phyloP scores from a whole-genome alignment of 805 yeast genomes.

The Suhomyces sp. region DNA sequence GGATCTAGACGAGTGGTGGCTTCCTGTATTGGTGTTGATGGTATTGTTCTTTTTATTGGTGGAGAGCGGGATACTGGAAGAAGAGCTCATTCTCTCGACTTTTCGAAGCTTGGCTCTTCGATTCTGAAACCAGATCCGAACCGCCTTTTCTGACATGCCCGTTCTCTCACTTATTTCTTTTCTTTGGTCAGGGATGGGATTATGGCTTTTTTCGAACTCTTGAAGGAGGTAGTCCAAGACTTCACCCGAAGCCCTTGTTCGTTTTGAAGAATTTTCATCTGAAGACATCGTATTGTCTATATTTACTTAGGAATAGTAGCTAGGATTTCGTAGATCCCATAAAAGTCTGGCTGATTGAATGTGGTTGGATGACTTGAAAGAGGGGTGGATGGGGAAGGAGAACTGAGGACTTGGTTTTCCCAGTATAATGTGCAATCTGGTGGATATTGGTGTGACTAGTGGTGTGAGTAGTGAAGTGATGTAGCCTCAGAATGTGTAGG shows the following conservation, averaged over 20 bases:
- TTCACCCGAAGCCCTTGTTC: slow-evolving; percentile 79
- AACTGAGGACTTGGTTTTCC: no score
- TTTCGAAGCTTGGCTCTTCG: slow-evolving; percentile 76
- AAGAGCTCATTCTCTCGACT: slow-evolving; percentile 47
- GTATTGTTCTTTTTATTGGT: not conserved
- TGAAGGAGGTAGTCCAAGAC: slow-evolving; percentile 63
- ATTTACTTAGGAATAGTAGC: not conserved
- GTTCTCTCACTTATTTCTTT: slow-evolving; percentile 67
- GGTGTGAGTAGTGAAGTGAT: no score
- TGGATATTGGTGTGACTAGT: no score
- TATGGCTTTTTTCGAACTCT: slow-evolving; percentile 70
- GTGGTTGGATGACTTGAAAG: not conserved
- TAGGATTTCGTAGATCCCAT: not conserved
- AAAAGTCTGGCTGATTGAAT: not conserved
- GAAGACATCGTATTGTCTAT: slow-evolving; percentile 15
- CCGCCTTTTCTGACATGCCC: slow-evolving; percentile 83
- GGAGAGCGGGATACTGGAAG: slow-evolving; percentile 3
- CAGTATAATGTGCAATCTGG: no score
- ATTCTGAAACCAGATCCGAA: slow-evolving; percentile 91
- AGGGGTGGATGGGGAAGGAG: not conserved
- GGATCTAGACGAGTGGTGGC: slow-evolving; percentile 22
- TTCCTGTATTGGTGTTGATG: slow-evolving; percentile 1
- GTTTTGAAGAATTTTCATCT: slow-evolving; percentile 34
- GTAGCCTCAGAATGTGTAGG: not conserved
- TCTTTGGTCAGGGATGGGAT: slow-evolving; percentile 71